These are phyloP conservation scores for Cyclotella cryptica DNA, from an alignment of 108 stramenopile species.

Conservation along the genomic window DNA sequence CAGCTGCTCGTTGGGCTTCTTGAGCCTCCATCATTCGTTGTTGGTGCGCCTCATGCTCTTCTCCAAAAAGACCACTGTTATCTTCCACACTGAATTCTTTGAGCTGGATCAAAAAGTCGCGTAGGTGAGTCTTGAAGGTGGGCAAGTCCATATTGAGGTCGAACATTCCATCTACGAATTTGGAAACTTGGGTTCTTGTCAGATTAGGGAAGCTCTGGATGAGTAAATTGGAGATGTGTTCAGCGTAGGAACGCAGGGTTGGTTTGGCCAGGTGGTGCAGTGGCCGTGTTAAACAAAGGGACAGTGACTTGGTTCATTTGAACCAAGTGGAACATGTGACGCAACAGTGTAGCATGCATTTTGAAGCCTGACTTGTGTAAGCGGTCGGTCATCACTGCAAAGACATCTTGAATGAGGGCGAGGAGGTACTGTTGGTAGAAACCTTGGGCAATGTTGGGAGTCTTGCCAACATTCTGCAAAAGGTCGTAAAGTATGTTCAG, in stretches of 20 bases:
- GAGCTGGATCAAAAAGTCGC: constrained; percentile 98
- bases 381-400: constrained; percentile 98
- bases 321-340: constrained; percentile 95
- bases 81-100: constrained; percentile 99
- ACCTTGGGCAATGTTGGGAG: constrained; percentile 92
- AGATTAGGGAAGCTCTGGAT: constrained; percentile 95
- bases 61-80: constrained; percentile 92
- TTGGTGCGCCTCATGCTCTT: constrained; percentile 88
- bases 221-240: constrained; percentile 92
- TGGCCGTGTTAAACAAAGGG: constrained; percentile 90
- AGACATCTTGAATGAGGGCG: constrained; percentile 96
- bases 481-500: constrained; percentile 96
- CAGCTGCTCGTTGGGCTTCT: constrained; percentile 86
- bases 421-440: constrained; percentile 97
- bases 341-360: constrained; percentile 97
- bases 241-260: constrained; percentile 91
- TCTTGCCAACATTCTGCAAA: constrained; percentile 90
- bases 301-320: constrained; percentile 95
- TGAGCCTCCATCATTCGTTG: constrained; percentile 67
- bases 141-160: constrained; percentile 95
- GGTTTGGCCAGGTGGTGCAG: constrained; percentile 79
- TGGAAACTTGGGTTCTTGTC: constrained; percentile 85
- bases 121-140: constrained; percentile 97
- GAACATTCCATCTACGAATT: constrained; percentile 98
- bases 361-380: constrained; percentile 98